Base-by-base conservation (phyloP, 306 rosid species). In the Cyclanthera cordifolia region DNA sequence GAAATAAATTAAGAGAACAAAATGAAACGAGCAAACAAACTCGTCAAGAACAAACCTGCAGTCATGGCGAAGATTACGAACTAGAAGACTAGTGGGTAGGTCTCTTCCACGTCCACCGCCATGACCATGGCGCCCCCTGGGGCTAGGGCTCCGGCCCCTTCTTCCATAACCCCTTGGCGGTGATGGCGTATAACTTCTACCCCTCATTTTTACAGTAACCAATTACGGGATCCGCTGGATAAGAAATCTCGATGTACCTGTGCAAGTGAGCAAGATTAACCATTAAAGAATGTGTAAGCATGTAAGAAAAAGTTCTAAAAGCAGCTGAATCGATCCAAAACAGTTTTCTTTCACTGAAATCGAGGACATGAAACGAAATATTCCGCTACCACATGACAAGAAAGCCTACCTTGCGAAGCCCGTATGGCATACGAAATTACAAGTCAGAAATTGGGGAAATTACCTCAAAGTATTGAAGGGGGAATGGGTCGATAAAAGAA, bases 1-100 rank as follows among this genome's bases (percentile, higher is more conserved):
- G 58, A 34, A 34, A 54, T 6, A 3, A 6, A 16, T 19, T 41
- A 0, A 10, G n/a, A 19, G 6, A 13, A 41, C 32, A 61, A 72
- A 4, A 37, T n/a, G 19, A 47, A 52, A 17, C 25, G 16, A 46
- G 10, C 52, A 71, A 17, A n/a, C 63, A 71, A 17, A 17, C 30
- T 56, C 11, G 45, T 23, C 6, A 1, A 12, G 58, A 53, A 74
- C 89, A 58, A 47, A 82, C 96, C 98, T 90, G 47, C 99, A 94
- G 52, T 94, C 97, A 69, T 86, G 97, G 72, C 99, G 90, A 76
- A 94, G 99, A 85, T 94, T 94, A 56, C 99, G 99, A 50, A 94
- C 99, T 14, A 94, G 90, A 73, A 94, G 99, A 17, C 99, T 94
- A 19, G 97, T 90, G 11, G 99, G 97, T 21, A 81, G 91, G 81